A percentile compares a stretch with the other conserved stretches of the same genome.
These are phyloP conservation scores for Microdochium nivale DNA, from an alignment of 2,329 filamentous ascomycete species.

Conservation along the genomic window DNA sequence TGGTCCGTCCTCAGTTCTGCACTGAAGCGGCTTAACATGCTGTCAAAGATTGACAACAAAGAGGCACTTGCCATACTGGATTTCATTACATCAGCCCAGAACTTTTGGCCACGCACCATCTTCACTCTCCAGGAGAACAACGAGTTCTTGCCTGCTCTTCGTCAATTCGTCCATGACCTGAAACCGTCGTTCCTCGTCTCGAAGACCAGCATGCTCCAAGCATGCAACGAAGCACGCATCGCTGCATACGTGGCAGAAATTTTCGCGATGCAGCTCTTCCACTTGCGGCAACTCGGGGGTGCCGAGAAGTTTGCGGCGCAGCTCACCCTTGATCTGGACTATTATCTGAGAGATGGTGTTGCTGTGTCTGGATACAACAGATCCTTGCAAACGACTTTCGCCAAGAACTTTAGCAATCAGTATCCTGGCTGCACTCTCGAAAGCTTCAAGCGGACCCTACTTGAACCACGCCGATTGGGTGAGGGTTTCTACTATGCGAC, in stretches of 20 bases:
- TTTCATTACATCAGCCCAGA: slow-evolving; percentile 82
- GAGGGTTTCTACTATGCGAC: slow-evolving; percentile 78
- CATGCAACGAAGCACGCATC: slow-evolving; percentile 58
- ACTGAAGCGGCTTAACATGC: slow-evolving; percentile 57
- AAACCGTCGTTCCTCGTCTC: slow-evolving; percentile 41
- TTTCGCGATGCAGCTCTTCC: slow-evolving; percentile 84
- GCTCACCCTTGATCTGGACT: slow-evolving; percentile 66
- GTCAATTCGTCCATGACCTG: slow-evolving; percentile 57
- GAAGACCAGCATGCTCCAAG: slow-evolving; percentile 45
- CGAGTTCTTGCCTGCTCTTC: slow-evolving; percentile 63
- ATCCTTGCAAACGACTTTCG: slow-evolving; percentile 78
- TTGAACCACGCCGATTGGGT: slow-evolving; percentile 61
- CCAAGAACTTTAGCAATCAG: slow-evolving; percentile 72
- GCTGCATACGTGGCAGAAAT: slow-evolving; percentile 81
- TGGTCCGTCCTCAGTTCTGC: slow-evolving; percentile 68
- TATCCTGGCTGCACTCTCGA: slow-evolving; percentile 67
- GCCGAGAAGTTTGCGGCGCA: slow-evolving; percentile 56
- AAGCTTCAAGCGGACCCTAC: slow-evolving; percentile 68
- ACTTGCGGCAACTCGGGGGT: slow-evolving; percentile 68
- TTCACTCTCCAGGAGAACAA: slow-evolving; percentile 68
- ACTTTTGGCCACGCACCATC: slow-evolving; percentile 93
- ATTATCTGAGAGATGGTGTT: slow-evolving; percentile 71
- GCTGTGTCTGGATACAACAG: slow-evolving; percentile 76
- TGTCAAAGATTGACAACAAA: slow-evolving; percentile 54
- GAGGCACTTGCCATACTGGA: slow-evolving; percentile 71